Conservation (phyloP, 2,329 filamentous ascomycete genomes). For the Grosmannia clavigera region DNA sequence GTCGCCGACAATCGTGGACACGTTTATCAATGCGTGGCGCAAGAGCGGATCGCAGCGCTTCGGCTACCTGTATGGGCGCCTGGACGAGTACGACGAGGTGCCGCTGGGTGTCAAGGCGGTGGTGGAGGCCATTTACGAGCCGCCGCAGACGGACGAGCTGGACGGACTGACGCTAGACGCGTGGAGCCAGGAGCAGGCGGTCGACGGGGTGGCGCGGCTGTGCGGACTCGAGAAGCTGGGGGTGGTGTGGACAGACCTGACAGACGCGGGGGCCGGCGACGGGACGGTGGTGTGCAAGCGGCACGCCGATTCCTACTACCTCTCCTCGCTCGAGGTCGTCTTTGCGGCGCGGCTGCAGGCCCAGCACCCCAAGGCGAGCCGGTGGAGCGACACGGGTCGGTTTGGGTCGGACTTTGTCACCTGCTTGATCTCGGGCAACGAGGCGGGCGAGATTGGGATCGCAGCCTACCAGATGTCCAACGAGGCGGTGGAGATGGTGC, state of each 20-base stretch:
- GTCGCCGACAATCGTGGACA: slow-evolving; percentile 70
- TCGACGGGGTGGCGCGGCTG: slow-evolving; percentile 66
- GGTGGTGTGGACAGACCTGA: slow-evolving; percentile 86
- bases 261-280: slow-evolving; percentile 69
- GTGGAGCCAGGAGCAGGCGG: slow-evolving; percentile 73
- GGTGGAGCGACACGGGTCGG: slow-evolving; percentile 89
- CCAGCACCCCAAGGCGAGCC: slow-evolving; percentile 76
- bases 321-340: slow-evolving; percentile 82
- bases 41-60: slow-evolving; percentile 72
- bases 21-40: slow-evolving; percentile 86
- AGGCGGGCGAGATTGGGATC: slow-evolving; percentile 75
- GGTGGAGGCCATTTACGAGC: slow-evolving; percentile 94
- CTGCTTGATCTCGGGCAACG: slow-evolving; percentile 88
- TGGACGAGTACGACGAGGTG: slow-evolving; percentile 82
- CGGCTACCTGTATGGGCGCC: slow-evolving; percentile 83
- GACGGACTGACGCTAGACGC: slow-evolving; percentile 78
- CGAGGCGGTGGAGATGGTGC: slow-evolving; percentile 91
- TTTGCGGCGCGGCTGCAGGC: slow-evolving; percentile 85
- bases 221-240: slow-evolving; percentile 85
- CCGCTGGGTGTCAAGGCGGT: slow-evolving; percentile 90
- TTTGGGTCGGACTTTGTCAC: slow-evolving; percentile 98
- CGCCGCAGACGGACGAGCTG: slow-evolving; percentile 76
- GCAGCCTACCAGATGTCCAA: slow-evolving; percentile 93
- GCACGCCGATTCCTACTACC: slow-evolving; percentile 87
- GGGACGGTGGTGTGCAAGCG: slow-evolving; percentile 88